Base-by-base conservation (phyloP, 177 flowering plant species). In the Tripterygium wilfordii region DNA sequence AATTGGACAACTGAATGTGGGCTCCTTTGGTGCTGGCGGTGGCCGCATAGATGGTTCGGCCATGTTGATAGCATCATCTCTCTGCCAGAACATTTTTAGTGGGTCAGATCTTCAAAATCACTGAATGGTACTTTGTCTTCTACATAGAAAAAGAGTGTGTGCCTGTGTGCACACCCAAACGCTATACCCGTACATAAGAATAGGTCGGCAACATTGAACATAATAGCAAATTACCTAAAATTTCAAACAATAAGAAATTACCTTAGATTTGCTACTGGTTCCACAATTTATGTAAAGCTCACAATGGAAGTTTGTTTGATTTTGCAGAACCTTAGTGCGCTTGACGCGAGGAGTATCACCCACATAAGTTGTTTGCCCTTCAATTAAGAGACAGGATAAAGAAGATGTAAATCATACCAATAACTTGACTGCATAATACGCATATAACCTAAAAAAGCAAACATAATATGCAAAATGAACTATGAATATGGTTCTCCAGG, bases 1-100 rank as follows among this genome's bases (percentile, higher is more conserved):
- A 51, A 91, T 70, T 40, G 98, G 92, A 57, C 98, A 91, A 31
- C 42, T 73, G 62, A 91, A 83, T 22, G 69, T 69, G 14, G 73
- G 76, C 56, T 70, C 80, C 58, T 76, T 69, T 18, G 70, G 77
- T 5, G 82, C 73, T 5, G 66, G 56, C 5, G 62, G 62, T 35
- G 57, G 61, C 36, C 10, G 38, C 3, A 15, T 5, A 7, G 5
- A 15, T 15, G 5, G 38, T n/a, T n/a, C 29, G 45, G 17, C 18
- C 24, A 18, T 4, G n/a, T 40, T 21, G 14, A n/a, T 8, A 15
- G 14, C 36, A 29, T 36, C 48, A 33, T 64, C 55, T 31, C 43
- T 67, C 83, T 76, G 78, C 48, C 58, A 59, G 27, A 3, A 2
- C 25, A 23, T 37, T n/a, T 40, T 18, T 9, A 23, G 1, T 4